Base-by-base conservation (phyloP, 495 filamentous ascomycete genomes). In the Aspergillus affinis region DNA sequence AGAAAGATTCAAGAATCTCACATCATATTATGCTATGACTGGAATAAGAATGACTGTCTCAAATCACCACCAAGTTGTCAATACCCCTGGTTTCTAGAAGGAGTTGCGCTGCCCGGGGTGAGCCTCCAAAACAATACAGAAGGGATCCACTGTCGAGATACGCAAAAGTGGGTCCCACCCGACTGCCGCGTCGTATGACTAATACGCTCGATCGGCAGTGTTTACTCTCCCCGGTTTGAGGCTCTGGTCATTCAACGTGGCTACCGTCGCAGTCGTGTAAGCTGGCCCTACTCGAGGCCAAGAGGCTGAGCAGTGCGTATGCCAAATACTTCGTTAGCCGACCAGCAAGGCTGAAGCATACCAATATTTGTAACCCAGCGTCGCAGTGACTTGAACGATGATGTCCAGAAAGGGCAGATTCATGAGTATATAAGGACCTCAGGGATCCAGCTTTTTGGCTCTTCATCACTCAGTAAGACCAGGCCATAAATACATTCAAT, bases 191-290 rank as follows among this genome's bases (percentile, higher is more conserved):
- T 32, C 63, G 63, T 65, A 65, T 65, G 61, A 65, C 21, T 48
- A 65, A 65, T 65, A 65, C 63, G 63, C 63, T 51, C 53, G 9
- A 58, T 49, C 21, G 13, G 15, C 51, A 44, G 12, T 41, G 36
- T 41, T 13, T 41, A 41, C 36, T 32, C 36, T 41, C 10, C 36
- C 9, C 12, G 36, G 36, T 15, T 32, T 23, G 8, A 54, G n/a
- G 29, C 44, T 55, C 30, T 47, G 36, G 5, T 13, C 9, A 12
- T 10, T 32, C 29, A 32, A 8, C 29, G 29, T 32, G 29, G 29
- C 36, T 15, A 5, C 12, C 1, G 36, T 17, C 8, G 13, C 36
- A 2, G n/a, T 49, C 18, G 47, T 49, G 47, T 49, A 49, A 19
- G 47, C 10, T 21, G 51, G 7, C 17, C 17, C 30, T 3, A 27